A percentile compares a stretch with the other conserved stretches of the same genome.
These are phyloP conservation scores for Hirsutella minnesotensis DNA, from an alignment of 2,329 filamentous ascomycete genomes.

Conservation along the genomic window DNA sequence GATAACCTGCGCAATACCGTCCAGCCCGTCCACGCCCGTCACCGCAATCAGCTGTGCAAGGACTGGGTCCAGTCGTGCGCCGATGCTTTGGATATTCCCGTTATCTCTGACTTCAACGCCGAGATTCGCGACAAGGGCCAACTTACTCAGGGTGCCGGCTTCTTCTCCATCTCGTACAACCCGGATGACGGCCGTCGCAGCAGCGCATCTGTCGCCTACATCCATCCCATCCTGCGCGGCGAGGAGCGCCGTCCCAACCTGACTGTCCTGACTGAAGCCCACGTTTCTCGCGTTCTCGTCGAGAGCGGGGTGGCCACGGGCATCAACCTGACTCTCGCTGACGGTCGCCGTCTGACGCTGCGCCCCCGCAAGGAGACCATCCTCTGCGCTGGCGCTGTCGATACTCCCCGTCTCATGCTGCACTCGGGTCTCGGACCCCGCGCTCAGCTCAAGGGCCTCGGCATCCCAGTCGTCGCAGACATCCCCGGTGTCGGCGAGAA, in stretches of 20 bases:
- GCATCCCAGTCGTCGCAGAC: slow-evolving; percentile 43
- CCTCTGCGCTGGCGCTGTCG: slow-evolving; percentile 67
- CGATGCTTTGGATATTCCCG: slow-evolving; percentile 64
- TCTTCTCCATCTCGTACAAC: slow-evolving; percentile 87
- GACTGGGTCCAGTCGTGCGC: slow-evolving; percentile 82
- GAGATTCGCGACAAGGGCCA: slow-evolving; percentile 65
- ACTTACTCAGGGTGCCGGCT: slow-evolving; percentile 67
- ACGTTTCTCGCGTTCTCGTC: slow-evolving; percentile 74
- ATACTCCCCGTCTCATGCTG: slow-evolving; percentile 59
- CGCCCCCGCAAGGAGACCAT: slow-evolving; percentile 64
- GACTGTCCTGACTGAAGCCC: slow-evolving; percentile 76
- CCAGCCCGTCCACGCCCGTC: slow-evolving; percentile 73
- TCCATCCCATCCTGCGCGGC: slow-evolving; percentile 78
- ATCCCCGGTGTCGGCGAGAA: slow-evolving; percentile 50
- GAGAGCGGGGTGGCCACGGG: slow-evolving; percentile 59
- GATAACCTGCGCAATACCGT: slow-evolving; percentile 84
- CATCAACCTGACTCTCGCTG: slow-evolving; percentile 51
- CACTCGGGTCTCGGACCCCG: slow-evolving; percentile 45
- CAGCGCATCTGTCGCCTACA: slow-evolving; percentile 83
- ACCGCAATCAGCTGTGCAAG: slow-evolving; percentile 82
- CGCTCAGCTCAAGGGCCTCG: slow-evolving; percentile 38
- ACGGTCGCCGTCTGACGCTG: slow-evolving; percentile 41
- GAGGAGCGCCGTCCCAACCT: slow-evolving; percentile 75
- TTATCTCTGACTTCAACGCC: slow-evolving; percentile 78
- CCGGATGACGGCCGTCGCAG: slow-evolving; percentile 75